Conservation (phyloP, 2,329 filamentous ascomycete genomes). For the Dothideomycetidae sp. region DNA sequence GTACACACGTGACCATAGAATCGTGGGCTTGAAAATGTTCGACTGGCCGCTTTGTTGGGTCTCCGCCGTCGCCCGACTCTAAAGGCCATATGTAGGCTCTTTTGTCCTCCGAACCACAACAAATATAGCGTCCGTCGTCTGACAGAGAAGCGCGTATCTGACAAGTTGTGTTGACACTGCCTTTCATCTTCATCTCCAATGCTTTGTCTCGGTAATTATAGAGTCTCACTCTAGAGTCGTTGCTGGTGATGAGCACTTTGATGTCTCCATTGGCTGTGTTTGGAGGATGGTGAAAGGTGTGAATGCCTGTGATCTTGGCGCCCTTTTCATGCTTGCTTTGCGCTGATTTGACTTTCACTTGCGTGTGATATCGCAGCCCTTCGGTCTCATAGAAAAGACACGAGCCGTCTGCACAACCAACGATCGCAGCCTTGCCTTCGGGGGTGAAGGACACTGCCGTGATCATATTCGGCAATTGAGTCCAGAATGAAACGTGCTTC, state of each 20-base stretch:
- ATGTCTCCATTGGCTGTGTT: slow-evolving; percentile 48
- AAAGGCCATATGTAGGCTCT: slow-evolving; percentile 83
- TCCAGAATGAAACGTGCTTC: slow-evolving; percentile 76
- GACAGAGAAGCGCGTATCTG: slow-evolving; percentile 85
- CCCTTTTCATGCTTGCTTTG: slow-evolving; percentile 88
- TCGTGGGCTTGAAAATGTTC: slow-evolving; percentile 88
- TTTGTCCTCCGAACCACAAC: slow-evolving; percentile 85
- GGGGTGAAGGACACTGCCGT: slow-evolving; percentile 90
- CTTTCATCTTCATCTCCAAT: slow-evolving; percentile 79
- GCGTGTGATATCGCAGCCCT: slow-evolving; percentile 65
- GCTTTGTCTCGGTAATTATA: slow-evolving; percentile 79
- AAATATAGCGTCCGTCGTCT: slow-evolving; percentile 72
- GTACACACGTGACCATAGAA: slow-evolving; percentile 74
- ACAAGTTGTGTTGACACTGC: slow-evolving; percentile 76
- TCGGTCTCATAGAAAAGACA: slow-evolving; percentile 91
- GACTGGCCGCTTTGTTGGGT: slow-evolving; percentile 65
- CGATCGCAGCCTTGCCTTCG: slow-evolving; percentile 78
- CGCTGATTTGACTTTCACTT: slow-evolving; percentile 86
- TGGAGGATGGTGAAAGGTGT: slow-evolving; percentile 50
- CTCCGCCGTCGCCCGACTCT: slow-evolving; percentile 43
- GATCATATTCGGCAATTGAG: slow-evolving; percentile 68
- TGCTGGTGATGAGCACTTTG: slow-evolving; percentile 82
- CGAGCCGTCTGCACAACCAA: slow-evolving; percentile 70
- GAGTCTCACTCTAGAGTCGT: slow-evolving; percentile 80
- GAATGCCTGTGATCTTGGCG: slow-evolving; percentile 92